Evolutionary conservation across 2,329 filamentous ascomycete genomes (phyloP), one percentile per base, ranked within the genome.

Genomic region (Colletotrichum musicola): DNA sequence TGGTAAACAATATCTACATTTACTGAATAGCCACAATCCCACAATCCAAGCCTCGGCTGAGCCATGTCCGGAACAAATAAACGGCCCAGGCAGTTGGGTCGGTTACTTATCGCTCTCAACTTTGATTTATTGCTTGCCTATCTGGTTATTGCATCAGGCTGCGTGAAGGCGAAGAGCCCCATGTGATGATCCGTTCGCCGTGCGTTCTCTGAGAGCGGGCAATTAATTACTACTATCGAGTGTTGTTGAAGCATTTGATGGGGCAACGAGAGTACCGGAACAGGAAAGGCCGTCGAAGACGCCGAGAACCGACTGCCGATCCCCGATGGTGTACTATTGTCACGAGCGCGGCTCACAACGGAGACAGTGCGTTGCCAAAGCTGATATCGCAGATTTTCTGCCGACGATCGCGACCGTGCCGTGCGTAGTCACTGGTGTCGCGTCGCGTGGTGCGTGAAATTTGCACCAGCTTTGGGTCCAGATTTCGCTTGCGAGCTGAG

Each of bases 241-340:
- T 22, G 53, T 38, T 30, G 40, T 47, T 18, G 38, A 35, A 22
- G 49, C 50, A 22, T 14, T 35, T 35, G 22, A 35, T 18, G 27
- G 27, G 9, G 38, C 13, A 18, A n/a, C 51, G 55, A 20, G 53
- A 38, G 27, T 9, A n/a, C 62, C 62, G 42, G 22, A 66, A 66
- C 16, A 35, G 66, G 56, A 51, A 68, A 57, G 42, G 50, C 20
- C 30, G 42, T 69, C 55, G 55, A 61, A 61, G 38, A 25, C 49
- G 38, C 50, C 60, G 54, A 64, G 60, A 68, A 64, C 27, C 53
- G 47, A 64, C 13, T 38, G 51, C 18, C 20, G 35, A 18, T 46
- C 27, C 7, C 9, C 7, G 13, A 12, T 14, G 13, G 12, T 42
- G 12, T 58, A 25, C 27, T 10, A 40, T 20, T 40, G n/a, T 49